Base-by-base conservation (phyloP, 2,329 filamentous ascomycete genomes). In the Pseudocercospora fijiensis region DNA sequence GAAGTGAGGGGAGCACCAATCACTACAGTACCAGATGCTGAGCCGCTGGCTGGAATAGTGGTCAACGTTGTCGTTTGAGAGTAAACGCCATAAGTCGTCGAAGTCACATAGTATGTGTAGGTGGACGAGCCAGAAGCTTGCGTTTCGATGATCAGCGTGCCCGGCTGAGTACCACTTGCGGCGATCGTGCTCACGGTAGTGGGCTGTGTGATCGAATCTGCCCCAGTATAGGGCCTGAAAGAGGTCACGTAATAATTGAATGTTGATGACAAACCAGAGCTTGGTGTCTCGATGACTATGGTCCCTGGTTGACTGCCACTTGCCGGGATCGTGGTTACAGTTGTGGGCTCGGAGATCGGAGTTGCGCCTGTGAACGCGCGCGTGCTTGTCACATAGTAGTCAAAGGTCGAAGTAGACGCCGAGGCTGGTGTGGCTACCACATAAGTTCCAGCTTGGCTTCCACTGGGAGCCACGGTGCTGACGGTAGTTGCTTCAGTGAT, bases 171-270 rank as follows among this genome's bases (percentile, higher is more conserved):
- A 9, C 59, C 59, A 22, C 49, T 56, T 41, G 59, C 49, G 13
- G 27, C 13, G 11, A 57, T 33, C 22, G 59, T 61, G 26, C 51
- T 61, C 28, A 61, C 49, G 27, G 59, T 61, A 16, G 59, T 57
- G n/a, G 59, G 49, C 22, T 41, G 24, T 11, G 37, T n/a, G 26
- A 61, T 26, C 10, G 20, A 24, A 43, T 41, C 18, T 22, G 16
- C 43, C 4, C 52, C 41, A 11, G 62, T 61, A 37, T 60, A 64
- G 8, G 53, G 26, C 20, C 22, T 43, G 16, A 49, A 49, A 24
- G 37, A 51, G 10, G 63, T 65, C 55, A 41, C 55, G 37, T 24
- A 41, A 45, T 22, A 18, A 57, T 18, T 22, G 8, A 10, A 22
- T 1, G 51, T 53, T 28, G 51, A 26, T 8, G 51, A 22, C 18